Evolutionary conservation across 306 rosid genomes (phyloP), one percentile per base, ranked within the genome.

Genomic region (Vigna mungo): DNA sequence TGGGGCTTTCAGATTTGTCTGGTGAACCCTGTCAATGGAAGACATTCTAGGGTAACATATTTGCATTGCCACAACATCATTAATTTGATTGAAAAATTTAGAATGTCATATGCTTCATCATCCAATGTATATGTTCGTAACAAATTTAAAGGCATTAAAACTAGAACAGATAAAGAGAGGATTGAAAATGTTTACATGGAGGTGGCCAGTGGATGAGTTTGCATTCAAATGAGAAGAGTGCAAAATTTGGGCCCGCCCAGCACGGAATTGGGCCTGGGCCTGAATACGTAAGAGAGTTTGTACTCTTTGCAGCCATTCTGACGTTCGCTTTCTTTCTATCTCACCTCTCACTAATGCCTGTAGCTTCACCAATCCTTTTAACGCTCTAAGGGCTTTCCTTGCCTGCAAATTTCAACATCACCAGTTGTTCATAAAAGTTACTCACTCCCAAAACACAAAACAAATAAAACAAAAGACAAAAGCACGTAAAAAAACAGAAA

Each of bases 281-380:
- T 89, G 93, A 1, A 89, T 88, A 34, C 86, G 87, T 43, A 86
- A 56, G 41, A 89, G 67, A 3, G 86, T 72, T 65, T 88, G 98
- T 82, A 93, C 82, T 72, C 85, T 79, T 67, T 84, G 88, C 32
- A 86, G 76, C 90, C 91, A 84, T 68, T 88, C 89, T 0, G 90
- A 81, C 0, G 87, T 84, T 46, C 92, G 86, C 71, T 90, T 93
- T 87, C 98, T 86, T 78, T 83, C 91, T 67, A 93, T 85, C 65
- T 91, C 90, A 30, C 97, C 97, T 72, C 98, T 90, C 39, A 91
- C 97, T 75, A 93, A 75, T 9, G 96, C 98, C 68, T 93, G 98
- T 9, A 93, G 88, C 80, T 85, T 91, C 83, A 93, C 98, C 76
- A 93, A 68, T 83, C 97, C 98, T 80, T 88, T 88, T 25, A 93